These are phyloP conservation scores for Flaveria sonorensis DNA, from an alignment of 129 eudicot species.

Conservation along the genomic window DNA sequence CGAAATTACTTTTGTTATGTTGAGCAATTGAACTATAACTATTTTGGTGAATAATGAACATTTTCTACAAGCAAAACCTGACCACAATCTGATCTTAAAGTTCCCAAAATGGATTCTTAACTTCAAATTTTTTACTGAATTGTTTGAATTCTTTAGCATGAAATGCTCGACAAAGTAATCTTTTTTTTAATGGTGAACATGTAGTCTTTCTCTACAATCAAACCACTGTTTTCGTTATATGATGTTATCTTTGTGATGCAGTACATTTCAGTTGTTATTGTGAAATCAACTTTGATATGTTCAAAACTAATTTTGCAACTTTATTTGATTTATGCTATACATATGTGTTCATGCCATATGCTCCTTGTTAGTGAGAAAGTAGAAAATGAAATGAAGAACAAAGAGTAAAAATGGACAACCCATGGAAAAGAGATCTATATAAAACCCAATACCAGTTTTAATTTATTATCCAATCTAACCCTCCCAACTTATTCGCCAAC, in stretches of 20 bases:
- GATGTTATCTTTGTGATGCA: neutral
- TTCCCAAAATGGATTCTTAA: neutral
- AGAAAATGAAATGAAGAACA: neutral
- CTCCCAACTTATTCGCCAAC: neutral
- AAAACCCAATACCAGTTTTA: neutral
- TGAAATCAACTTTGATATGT: neutral
- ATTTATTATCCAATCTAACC: neutral
- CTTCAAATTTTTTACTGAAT: neutral
- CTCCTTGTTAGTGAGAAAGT: slow-evolving; percentile 5
- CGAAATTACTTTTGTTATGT: neutral
- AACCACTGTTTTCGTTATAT: neutral
- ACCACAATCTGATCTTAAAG: slow-evolving; percentile 1
- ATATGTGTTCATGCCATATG: neutral
- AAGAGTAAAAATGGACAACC: neutral
- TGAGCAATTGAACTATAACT: neutral
- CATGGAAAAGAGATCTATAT: too few relatives aligned
- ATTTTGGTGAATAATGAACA: neutral
- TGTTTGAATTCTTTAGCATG: neutral
- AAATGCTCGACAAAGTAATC: neutral
- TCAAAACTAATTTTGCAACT: neutral
- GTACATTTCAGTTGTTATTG: neutral
- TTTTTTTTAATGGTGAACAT: neutral
- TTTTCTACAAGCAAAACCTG: neutral
- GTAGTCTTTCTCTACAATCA: neutral
- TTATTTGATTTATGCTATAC: neutral